A percentile compares a stretch with the other conserved stretches of the same genome.
These are phyloP conservation scores for Syncephalis plumigaleata DNA, from an alignment of 371 early-diverging fungal genomes.

Conservation along the genomic window DNA sequence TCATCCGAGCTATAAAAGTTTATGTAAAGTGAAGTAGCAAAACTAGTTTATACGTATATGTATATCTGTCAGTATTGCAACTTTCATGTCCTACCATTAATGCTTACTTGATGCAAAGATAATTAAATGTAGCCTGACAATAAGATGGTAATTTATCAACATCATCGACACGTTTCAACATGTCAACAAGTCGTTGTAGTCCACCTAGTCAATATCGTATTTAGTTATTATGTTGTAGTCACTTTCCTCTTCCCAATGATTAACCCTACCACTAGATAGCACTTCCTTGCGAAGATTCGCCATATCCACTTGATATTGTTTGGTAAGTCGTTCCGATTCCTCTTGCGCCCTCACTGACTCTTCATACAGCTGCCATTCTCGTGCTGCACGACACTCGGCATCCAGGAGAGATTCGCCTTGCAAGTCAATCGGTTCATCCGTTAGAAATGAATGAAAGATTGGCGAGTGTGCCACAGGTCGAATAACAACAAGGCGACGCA, in stretches of 20 bases:
- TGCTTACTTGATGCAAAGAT: constrained; percentile 15
- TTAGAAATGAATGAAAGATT: constrained; percentile 23
- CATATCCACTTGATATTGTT: constrained; percentile 25
- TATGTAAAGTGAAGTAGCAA: constrained; percentile 39
- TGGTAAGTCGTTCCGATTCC: constrained; percentile 28
- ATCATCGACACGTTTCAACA: constrained; percentile 20
- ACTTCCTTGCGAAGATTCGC: constrained; percentile 25
- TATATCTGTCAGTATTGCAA: not conserved
- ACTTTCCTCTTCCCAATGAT: not conserved
- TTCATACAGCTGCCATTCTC: constrained; percentile 21
- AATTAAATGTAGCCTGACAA: constrained; percentile 32
- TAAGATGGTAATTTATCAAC: constrained; percentile 24
- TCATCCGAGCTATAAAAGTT: constrained; percentile 36
- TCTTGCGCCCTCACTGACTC: constrained; percentile 23
- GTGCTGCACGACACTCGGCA: constrained; percentile 12
- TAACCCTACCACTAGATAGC: not conserved
- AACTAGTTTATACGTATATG: no score
- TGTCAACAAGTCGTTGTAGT: constrained; percentile 15
- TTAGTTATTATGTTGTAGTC: no score
- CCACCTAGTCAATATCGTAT: constrained; percentile 14
- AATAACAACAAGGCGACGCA: constrained; percentile 22
- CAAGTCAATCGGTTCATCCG: constrained; percentile 20
- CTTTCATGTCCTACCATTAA: constrained; percentile 23
- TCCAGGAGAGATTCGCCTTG: constrained; percentile 21
- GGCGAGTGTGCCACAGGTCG: constrained; percentile 18